Evolutionary conservation across 140 eudicot species (phyloP), one percentile per base, ranked within the genome.

Genomic region (Flaveria floridana): DNA sequence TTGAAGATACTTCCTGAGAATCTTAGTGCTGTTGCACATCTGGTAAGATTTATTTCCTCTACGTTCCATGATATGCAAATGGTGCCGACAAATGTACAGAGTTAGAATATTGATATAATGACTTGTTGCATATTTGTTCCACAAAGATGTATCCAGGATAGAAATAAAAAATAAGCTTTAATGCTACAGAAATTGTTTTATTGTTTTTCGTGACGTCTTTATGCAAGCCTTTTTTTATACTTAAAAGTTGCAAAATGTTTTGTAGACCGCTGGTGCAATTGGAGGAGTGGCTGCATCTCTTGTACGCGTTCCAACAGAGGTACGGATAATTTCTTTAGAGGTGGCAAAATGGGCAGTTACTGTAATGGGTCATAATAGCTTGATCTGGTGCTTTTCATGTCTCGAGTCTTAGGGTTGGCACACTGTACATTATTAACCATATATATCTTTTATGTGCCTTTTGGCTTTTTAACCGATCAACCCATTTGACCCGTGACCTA

Each of bases 201-300:
- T 26, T 6, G 18, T 34, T 3, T 64, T 52, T 2, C 72, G 19
- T 51, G 47, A 37, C n/a, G 73, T 4, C 25, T 62, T 48, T 59
- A 34, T 0, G 18, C 23, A 19, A 50, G 18, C 52, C 50, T 16
- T 42, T 61, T 19, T 51, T 34, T 23, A 4, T 64, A 11, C 62
- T 65, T 66, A 55, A 51, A 56, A 70, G 26, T 76, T 67, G 30
- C 28, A 44, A 58, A 73, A 71, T 78, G 44, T 79, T 65, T 18
- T 87, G 84, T 81, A 94, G 99, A 87, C 97, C 59, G 96, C 97
- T 19, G 97, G 97, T 77, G 99, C 95, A 30, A 65, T 87, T 58
- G 99, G 97, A 77, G 97, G 99, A 59, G 55, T 95, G 71, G 95
- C 97, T 69, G 99, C 99, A 82, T 95, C 99, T 81, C 88, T 87